These are phyloP conservation scores for Botryotinia narcissicola DNA, from an alignment of 2,329 filamentous ascomycete genomes.

Conservation along the genomic window DNA sequence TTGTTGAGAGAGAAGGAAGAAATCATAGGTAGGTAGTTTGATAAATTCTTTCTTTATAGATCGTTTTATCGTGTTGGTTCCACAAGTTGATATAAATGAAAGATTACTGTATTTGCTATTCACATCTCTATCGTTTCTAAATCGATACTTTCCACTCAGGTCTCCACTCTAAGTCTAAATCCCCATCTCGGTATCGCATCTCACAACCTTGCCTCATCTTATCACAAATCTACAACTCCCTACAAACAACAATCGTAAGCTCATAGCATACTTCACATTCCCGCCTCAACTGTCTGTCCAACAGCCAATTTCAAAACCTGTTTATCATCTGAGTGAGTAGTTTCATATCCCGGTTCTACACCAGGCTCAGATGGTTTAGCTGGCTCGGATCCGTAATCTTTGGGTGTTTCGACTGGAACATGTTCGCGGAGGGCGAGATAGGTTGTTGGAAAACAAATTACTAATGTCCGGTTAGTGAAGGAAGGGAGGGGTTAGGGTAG, in stretches of 20 bases:
- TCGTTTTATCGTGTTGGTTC: neutral
- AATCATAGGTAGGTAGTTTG: neutral
- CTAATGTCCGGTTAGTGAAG: neutral
- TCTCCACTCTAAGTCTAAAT: neutral
- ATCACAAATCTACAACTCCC: neutral
- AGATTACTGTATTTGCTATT: neutral
- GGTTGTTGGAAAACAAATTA: conserved; percentile 1
- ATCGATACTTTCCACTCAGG: neutral
- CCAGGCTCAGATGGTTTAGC: neutral
- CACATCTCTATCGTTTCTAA: neutral
- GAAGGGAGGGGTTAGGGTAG: neutral
- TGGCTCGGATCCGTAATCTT: neutral
- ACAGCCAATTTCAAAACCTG: neutral
- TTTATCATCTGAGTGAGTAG: neutral
- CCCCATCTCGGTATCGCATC: neutral
- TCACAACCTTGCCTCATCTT: neutral
- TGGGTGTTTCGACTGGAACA: neutral
- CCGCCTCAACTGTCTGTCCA: neutral
- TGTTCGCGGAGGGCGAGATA: conserved; percentile 6
- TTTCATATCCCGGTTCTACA: neutral
- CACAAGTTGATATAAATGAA: neutral
- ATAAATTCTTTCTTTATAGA: neutral
- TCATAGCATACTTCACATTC: neutral
- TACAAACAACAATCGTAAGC: neutral
- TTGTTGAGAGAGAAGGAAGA: neutral